Evolutionary conservation across 352 stramenopile species (phyloP).

Genomic region (Pythium aristosporum): DNA sequence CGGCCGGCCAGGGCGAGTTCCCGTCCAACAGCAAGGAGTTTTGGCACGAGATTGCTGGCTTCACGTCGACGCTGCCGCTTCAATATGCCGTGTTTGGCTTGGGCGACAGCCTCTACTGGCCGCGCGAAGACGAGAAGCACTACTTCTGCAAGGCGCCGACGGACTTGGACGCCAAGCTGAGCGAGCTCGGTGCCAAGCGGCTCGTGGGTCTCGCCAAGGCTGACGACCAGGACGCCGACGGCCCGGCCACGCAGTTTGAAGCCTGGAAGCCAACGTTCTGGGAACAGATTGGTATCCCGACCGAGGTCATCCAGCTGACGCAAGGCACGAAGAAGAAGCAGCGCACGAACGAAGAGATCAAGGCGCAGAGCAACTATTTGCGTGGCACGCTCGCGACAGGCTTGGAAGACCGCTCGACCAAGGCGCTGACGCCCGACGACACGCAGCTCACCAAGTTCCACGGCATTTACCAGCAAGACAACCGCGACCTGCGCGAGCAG

Average conservation of each 20-base stretch:
- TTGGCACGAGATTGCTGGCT: constrained; percentile 61
- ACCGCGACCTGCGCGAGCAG: constrained; percentile 87
- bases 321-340: constrained; percentile 58
- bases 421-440: constrained; percentile 64
- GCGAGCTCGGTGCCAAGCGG: constrained; percentile 67
- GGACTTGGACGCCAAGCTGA: constrained; percentile 75
- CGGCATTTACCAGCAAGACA: constrained; percentile 97
- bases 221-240: constrained; percentile 84
- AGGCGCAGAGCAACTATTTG: constrained; percentile 75
- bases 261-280: constrained; percentile 75
- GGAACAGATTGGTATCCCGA: constrained; percentile 67
- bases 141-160: constrained; percentile 80
- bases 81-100: constrained; percentile 82
- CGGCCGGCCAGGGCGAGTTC: constrained; percentile 79
- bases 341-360: constrained; percentile 86
- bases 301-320: constrained; percentile 46
- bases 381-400: constrained; percentile 65
- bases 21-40: constrained; percentile 81
- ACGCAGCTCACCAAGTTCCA: constrained; percentile 95
- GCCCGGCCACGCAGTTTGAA: constrained; percentile 68
- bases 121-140: constrained; percentile 76
- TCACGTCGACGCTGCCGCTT: constrained; percentile 56
- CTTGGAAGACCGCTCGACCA: constrained; percentile 72
- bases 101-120: constrained; percentile 82
- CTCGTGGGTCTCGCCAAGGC: constrained; percentile 56